phyloP scores from a whole-genome alignment of 345 rosid genomes.

The Psidium guajava region DNA sequence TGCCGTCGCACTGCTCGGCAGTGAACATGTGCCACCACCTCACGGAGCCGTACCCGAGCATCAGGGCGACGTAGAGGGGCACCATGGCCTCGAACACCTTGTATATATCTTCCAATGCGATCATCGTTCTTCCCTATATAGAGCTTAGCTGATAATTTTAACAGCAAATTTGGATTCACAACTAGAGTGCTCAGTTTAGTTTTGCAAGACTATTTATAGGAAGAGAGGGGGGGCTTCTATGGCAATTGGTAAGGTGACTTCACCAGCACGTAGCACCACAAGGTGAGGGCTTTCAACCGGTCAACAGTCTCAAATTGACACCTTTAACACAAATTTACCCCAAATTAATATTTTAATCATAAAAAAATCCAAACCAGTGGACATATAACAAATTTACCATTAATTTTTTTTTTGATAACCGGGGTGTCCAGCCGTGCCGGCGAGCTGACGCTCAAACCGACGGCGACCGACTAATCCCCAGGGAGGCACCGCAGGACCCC shows the following conservation, averaged over 20 bases:
- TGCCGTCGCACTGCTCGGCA: constrained; percentile 65
- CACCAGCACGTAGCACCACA: neutral
- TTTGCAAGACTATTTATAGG: neutral
- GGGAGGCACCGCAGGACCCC: no score
- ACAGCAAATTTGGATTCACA: neutral
- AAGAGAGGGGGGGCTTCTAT: neutral
- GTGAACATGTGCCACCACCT: constrained; percentile 79
- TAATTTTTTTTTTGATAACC: no score
- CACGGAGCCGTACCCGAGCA: constrained; percentile 79
- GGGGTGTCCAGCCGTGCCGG: no score
- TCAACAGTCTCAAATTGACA: neutral
- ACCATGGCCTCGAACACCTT: constrained; percentile 72
- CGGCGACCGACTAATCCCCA: no score
- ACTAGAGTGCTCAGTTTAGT: neutral
- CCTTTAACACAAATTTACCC: no score
- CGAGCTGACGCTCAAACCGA: no score
- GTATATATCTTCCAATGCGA: constrained; percentile 66
- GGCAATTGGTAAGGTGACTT: neutral
- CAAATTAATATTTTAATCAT: no score
- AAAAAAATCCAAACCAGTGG: no score
- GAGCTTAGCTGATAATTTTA: neutral
- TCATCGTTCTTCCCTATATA: constrained; percentile 24
- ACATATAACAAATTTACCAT: no score
- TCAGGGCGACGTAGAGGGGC: constrained; percentile 69
- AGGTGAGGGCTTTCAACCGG: neutral